These are phyloP conservation scores for Gastrolobium bilobum DNA, from an alignment of 306 rosid species.

Conservation along the genomic window DNA sequence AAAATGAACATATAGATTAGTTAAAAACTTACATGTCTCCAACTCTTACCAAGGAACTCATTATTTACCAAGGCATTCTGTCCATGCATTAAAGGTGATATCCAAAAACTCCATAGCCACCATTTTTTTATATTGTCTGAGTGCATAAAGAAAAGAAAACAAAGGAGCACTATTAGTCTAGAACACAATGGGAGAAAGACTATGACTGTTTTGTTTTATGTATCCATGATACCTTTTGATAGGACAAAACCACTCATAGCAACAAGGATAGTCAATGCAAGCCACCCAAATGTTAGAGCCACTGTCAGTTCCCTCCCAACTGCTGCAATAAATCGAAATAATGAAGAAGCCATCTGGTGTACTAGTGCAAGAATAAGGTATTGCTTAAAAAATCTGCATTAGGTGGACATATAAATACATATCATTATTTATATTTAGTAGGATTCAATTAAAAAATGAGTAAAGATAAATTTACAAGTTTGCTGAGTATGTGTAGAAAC, in stretches of 20 bases:
- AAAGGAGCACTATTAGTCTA: slow-evolving; percentile 31
- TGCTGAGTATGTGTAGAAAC: background rate
- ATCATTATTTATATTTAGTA: background rate
- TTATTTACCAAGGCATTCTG: slow-evolving; percentile 57
- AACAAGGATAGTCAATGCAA: slow-evolving; percentile 58
- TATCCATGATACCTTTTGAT: slow-evolving; percentile 64
- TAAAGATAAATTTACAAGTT: background rate
- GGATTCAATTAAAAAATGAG: slow-evolving; percentile 17
- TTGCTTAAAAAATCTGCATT: slow-evolving; percentile 67
- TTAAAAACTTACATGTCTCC: slow-evolving; percentile 55
- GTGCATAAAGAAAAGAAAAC: slow-evolving; percentile 30
- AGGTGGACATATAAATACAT: background rate
- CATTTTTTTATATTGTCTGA: slow-evolving; percentile 56
- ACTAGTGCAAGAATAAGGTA: slow-evolving; percentile 61
- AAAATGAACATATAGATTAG: slow-evolving; percentile 6
- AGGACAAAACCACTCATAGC: slow-evolving; percentile 66
- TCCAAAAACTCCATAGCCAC: slow-evolving; percentile 67
- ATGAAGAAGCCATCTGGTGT: slow-evolving; percentile 68
- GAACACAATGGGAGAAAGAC: slow-evolving; percentile 1
- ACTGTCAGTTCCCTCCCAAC: slow-evolving; percentile 63
- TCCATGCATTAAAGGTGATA: slow-evolving; percentile 66
- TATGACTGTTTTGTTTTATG: slow-evolving; percentile 20
- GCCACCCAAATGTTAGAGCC: slow-evolving; percentile 63
- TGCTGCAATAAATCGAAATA: slow-evolving; percentile 66
- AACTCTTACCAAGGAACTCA: slow-evolving; percentile 55